Evolutionary conservation across 306 rosid genomes (phyloP).

Genomic region (Dryas drummondii): DNA sequence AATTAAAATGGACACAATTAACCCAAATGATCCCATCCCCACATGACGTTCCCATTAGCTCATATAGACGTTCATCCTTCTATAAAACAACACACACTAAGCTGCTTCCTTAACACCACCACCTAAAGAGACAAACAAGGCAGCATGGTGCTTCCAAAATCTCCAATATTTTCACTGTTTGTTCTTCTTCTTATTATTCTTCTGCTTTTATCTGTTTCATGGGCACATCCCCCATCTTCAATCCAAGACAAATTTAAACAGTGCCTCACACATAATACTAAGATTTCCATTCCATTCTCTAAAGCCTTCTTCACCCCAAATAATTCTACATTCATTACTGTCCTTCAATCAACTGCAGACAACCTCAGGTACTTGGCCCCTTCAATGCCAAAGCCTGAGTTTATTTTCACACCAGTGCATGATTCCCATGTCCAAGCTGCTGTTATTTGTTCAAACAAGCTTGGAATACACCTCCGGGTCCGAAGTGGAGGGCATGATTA

Average conservation of each 20-base stretch:
- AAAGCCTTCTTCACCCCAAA: slow-evolving; percentile 29
- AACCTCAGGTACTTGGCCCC: slow-evolving; percentile 49
- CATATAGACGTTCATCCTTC: not conserved
- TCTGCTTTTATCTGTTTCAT: not conserved
- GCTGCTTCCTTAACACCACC: not conserved
- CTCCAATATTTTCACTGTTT: slow-evolving; percentile 12
- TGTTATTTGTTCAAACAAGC: slow-evolving; percentile 61
- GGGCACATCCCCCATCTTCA: not conserved
- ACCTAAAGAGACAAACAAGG: not conserved
- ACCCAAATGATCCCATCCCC: not conserved
- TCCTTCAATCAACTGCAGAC: slow-evolving; percentile 57
- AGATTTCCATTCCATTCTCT: slow-evolving; percentile 33
- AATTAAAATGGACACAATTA: not conserved
- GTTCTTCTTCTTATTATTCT: slow-evolving; percentile 20
- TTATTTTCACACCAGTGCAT: slow-evolving; percentile 56
- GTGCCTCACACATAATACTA: slow-evolving; percentile 35
- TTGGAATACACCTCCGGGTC: slow-evolving; percentile 54
- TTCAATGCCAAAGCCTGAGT: slow-evolving; percentile 62
- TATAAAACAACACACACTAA: not conserved
- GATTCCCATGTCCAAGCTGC: slow-evolving; percentile 68
- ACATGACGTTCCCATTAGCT: slow-evolving; percentile 4
- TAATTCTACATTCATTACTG: slow-evolving; percentile 34
- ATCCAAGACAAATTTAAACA: slow-evolving; percentile 24
- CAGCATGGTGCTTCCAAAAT: slow-evolving; percentile 35
- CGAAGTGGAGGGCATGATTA: slow-evolving; percentile 88